Conservation (phyloP, 2,329 filamentous ascomycete genomes). For the Beauveria sp. region DNA sequence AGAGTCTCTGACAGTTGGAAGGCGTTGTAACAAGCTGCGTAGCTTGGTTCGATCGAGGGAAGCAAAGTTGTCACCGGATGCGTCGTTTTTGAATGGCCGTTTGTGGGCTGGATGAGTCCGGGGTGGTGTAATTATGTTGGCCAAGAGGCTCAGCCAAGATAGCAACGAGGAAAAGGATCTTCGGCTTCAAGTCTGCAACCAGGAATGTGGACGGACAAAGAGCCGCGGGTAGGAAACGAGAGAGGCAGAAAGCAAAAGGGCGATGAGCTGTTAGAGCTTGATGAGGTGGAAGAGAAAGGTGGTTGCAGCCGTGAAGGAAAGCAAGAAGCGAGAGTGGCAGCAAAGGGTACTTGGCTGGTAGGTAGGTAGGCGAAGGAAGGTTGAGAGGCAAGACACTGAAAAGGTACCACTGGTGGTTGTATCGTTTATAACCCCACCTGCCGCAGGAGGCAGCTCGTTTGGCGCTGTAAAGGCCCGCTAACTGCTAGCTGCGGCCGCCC, state of each 20-base stretch:
- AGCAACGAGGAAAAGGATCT: background rate
- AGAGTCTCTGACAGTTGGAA: background rate
- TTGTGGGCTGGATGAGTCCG: background rate
- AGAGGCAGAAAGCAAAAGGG: background rate
- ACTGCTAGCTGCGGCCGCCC: background rate
- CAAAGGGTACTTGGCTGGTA: background rate
- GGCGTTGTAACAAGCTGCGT: background rate
- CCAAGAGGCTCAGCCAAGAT: background rate
- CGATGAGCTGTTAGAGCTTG: background rate
- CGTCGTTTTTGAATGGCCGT: slow-evolving; percentile 5
- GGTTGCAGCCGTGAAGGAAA: slow-evolving; percentile 1
- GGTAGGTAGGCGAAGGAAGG: background rate
- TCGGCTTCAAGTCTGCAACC: background rate
- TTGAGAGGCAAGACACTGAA: background rate
- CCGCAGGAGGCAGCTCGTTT: background rate
- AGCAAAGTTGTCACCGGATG: background rate
- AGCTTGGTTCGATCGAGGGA: background rate
- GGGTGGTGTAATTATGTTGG: background rate
- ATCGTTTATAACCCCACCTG: background rate
- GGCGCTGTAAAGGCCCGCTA: background rate
- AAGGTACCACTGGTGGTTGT: slow-evolving; percentile 4
- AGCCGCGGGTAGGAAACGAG: background rate
- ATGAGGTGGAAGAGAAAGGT: slow-evolving; percentile 1
- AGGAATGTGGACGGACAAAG: background rate
- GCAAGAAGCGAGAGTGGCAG: slow-evolving; percentile 1